A percentile compares a stretch with the other conserved stretches of the same genome.
Evolutionary conservation across 2,329 filamentous ascomycete species (phyloP).

Genomic region (Aspergillus nomiae): DNA sequence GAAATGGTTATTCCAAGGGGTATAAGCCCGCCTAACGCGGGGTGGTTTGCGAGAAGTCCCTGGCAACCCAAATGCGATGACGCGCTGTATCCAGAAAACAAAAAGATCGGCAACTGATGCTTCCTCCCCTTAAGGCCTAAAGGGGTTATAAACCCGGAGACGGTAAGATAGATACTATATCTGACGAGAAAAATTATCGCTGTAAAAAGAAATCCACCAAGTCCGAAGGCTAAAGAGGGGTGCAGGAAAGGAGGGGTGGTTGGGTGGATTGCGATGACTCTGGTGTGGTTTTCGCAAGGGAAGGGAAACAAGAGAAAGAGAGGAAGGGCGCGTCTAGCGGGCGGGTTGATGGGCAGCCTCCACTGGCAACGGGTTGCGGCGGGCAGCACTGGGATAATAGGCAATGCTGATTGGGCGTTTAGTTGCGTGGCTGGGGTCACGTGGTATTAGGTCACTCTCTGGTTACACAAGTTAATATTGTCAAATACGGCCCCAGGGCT

Average conservation of each 20-base stretch:
- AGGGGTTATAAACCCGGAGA: not conserved
- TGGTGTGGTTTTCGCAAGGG: constrained; percentile 5
- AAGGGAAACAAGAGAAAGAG: constrained; percentile 14
- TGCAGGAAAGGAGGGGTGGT: constrained; percentile 6
- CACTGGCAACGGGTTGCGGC: constrained; percentile 7
- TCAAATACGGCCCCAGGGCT: no score
- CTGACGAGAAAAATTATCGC: constrained; percentile 9
- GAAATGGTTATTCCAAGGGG: constrained; percentile 14
- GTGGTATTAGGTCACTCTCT: constrained; percentile 13
- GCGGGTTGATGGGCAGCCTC: constrained; percentile 17
- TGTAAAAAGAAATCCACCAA: constrained; percentile 9
- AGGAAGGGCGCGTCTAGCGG: constrained; percentile 10
- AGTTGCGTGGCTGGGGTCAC: constrained; percentile 33
- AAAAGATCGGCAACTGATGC: constrained; percentile 23
- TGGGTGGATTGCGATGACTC: constrained; percentile 1
- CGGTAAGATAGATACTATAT: not conserved
- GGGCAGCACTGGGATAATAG: not conserved
- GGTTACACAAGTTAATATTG: no score
- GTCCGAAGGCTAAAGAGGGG: constrained; percentile 8
- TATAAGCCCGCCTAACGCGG: constrained; percentile 35
- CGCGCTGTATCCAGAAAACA: constrained; percentile 38
- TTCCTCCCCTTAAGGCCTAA: constrained; percentile 11
- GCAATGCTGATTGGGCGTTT: constrained; percentile 14
- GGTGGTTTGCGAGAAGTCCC: constrained; percentile 28
- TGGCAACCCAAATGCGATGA: constrained; percentile 29